phyloP scores from a whole-genome alignment of 139 green algal species.

The Chlamydomonas applanata region DNA sequence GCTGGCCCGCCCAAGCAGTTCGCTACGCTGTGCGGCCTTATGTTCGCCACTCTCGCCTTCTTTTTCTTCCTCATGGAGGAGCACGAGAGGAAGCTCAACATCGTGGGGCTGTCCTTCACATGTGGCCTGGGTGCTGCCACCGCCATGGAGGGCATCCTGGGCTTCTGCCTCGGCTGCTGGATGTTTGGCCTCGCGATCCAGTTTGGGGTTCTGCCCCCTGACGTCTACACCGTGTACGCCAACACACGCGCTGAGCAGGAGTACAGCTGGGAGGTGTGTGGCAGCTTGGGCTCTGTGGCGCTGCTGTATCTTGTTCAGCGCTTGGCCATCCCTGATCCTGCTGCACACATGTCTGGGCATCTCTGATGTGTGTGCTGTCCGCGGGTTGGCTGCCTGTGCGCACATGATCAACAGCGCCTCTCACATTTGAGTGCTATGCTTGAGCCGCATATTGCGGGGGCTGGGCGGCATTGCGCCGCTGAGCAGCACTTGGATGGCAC shows the following conservation, averaged over 20 bases:
- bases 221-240: slow-evolving; percentile 47
- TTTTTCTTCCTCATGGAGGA: slow-evolving; percentile 23
- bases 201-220: slow-evolving; percentile 36
- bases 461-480: too few relatives aligned
- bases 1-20: slow-evolving; percentile 59
- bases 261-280: slow-evolving; percentile 15
- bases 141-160: slow-evolving; percentile 42
- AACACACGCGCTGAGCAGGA: slow-evolving; percentile 35
- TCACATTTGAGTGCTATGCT: too few relatives aligned
- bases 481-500: too few relatives aligned
- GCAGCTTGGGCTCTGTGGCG: too few relatives aligned
- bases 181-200: slow-evolving; percentile 46
- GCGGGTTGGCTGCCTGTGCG: too few relatives aligned
- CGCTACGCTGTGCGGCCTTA: slow-evolving; percentile 33
- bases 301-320: too few relatives aligned
- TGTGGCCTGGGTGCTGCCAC: slow-evolving; percentile 16
- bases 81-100: slow-evolving; percentile 18
- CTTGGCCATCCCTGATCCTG: too few relatives aligned
- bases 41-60: slow-evolving; percentile 18
- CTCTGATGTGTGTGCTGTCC: too few relatives aligned
- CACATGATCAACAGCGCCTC: too few relatives aligned
- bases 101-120: slow-evolving; percentile 28
- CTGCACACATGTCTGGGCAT: too few relatives aligned
- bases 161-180: slow-evolving; percentile 52
- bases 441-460: too few relatives aligned